Percentiles rank a stretch among this genome's conserved stretches.
Conservation (phyloP, 2,329 filamentous ascomycete species). For the Teratosphaeria zuluensis region DNA sequence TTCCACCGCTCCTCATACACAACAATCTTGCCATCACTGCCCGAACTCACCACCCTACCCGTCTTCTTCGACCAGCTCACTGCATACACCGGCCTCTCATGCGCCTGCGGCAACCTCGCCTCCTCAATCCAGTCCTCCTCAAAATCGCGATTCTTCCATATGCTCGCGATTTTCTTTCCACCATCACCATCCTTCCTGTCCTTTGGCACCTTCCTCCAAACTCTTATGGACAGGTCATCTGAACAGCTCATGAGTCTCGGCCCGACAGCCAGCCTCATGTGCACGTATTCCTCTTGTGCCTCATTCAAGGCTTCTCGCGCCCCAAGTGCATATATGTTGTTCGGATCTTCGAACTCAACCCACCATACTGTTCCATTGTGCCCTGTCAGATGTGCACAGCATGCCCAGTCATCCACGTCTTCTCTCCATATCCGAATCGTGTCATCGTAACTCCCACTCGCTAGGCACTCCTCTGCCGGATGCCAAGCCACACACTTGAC, state of each 20-base stretch:
- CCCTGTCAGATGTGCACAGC: slow-evolving; percentile 69
- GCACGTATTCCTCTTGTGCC: slow-evolving; percentile 26
- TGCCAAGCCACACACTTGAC: slow-evolving; percentile 94
- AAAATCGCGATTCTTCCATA: slow-evolving; percentile 62
- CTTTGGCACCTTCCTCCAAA: slow-evolving; percentile 62
- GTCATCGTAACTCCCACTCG: slow-evolving; percentile 89
- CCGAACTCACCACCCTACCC: slow-evolving; percentile 75
- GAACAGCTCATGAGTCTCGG: slow-evolving; percentile 70
- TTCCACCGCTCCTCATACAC: slow-evolving; percentile 61
- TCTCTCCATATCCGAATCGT: slow-evolving; percentile 82
- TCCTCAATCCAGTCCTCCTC: slow-evolving; percentile 81
- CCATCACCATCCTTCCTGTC: slow-evolving; percentile 39
- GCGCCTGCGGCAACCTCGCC: slow-evolving; percentile 60
- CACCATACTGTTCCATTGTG: slow-evolving; percentile 87
- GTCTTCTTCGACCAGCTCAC: slow-evolving; percentile 71
- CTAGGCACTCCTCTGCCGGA: slow-evolving; percentile 67
- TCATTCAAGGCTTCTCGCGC: slow-evolving; percentile 19
- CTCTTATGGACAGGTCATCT: slow-evolving; percentile 66
- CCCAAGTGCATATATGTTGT: slow-evolving; percentile 20
- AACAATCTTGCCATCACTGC: slow-evolving; percentile 73
- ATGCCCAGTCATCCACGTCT: slow-evolving; percentile 89
- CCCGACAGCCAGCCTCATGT: slow-evolving; percentile 31
- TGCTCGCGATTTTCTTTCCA: slow-evolving; percentile 66
- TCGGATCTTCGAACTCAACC: slow-evolving; percentile 53
- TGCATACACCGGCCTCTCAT: slow-evolving; percentile 75